Evolutionary conservation across 2,329 filamentous ascomycete genomes (phyloP).

Genomic region (Cladosporium oxysporum): DNA sequence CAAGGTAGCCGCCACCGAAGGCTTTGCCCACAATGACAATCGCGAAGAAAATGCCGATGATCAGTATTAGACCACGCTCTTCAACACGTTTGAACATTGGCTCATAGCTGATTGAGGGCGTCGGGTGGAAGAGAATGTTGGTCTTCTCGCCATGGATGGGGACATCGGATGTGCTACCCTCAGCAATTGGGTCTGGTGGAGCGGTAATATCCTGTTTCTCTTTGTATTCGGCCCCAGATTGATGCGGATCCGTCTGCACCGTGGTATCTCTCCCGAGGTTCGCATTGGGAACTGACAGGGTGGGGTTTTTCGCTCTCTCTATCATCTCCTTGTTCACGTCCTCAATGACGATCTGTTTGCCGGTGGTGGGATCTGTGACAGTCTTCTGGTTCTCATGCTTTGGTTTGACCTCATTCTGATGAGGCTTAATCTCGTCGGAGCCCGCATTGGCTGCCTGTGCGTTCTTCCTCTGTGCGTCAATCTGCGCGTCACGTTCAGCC

Average conservation of each 20-base stretch:
- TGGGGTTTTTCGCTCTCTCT: conserved; percentile 70
- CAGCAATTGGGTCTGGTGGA: conserved; percentile 80
- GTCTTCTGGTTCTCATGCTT: conserved; percentile 53
- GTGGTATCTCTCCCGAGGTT: conserved; percentile 77
- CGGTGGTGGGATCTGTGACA: conserved; percentile 87
- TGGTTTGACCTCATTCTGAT: conserved; percentile 49
- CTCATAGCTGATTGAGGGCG: conserved; percentile 84
- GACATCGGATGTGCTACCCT: conserved; percentile 85
- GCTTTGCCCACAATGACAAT: conserved; percentile 77
- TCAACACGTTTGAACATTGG: conserved; percentile 81
- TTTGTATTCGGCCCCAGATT: conserved; percentile 78
- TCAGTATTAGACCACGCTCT: conserved; percentile 69
- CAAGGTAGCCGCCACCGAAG: conserved; percentile 76
- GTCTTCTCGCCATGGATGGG: conserved; percentile 97
- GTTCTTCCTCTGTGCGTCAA: conserved; percentile 58
- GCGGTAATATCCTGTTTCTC: conserved; percentile 85
- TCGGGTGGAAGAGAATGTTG: conserved; percentile 93
- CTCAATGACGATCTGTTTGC: conserved; percentile 81
- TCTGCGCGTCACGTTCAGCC: conserved; percentile 68
- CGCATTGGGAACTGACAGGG: conserved; percentile 83
- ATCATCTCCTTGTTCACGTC: conserved; percentile 73
- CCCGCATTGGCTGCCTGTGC: conserved; percentile 32
- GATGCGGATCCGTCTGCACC: conserved; percentile 68
- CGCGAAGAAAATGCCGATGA: conserved; percentile 67
- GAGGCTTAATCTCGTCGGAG: conserved; percentile 41